Percentiles rank a stretch among this genome's conserved stretches.
phyloP scores from a whole-genome alignment of 1,284 basidiomycete genomes.

The Trichosporon ovoides region DNA sequence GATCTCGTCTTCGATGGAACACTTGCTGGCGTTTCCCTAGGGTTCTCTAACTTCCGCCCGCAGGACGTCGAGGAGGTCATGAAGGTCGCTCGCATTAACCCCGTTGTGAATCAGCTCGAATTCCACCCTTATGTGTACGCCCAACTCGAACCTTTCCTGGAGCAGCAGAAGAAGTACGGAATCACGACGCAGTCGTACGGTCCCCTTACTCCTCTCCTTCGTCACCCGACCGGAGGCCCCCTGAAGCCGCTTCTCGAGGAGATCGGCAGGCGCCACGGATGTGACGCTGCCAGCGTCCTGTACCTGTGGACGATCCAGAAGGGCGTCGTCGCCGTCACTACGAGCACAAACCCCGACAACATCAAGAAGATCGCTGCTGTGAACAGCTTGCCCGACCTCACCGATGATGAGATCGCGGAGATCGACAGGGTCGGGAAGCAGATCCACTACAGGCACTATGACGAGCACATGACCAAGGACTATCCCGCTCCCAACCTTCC shows the following conservation, averaged over 20 bases:
- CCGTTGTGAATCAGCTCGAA: conserved; percentile 70
- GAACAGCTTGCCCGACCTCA: conserved; percentile 58
- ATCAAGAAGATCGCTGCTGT: conserved; percentile 60
- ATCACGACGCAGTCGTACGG: conserved; percentile 64
- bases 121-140: conserved; percentile 69
- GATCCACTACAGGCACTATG: conserved; percentile 54
- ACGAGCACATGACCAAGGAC: conserved; percentile 43
- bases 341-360: conserved; percentile 59
- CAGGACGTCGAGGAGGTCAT: conserved; percentile 39
- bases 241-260: conserved; percentile 54
- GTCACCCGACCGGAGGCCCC: conserved; percentile 54
- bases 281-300: conserved; percentile 57
- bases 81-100: conserved; percentile 55
- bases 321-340: conserved; percentile 61
- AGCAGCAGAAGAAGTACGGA: conserved; percentile 56
- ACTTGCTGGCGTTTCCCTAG: conserved; percentile 55
- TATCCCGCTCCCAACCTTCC: conserved; percentile 44
- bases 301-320: conserved; percentile 60
- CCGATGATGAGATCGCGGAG: conserved; percentile 57
- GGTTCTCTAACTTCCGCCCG: conserved; percentile 44
- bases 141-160: conserved; percentile 57
- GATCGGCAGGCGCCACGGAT: conserved; percentile 48
- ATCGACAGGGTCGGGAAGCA: conserved; percentile 61
- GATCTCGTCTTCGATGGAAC: conserved; percentile 51
- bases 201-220: conserved; percentile 56